phyloP scores from a whole-genome alignment of 2,329 filamentous ascomycete species.

The Tolypocladium paradoxum region DNA sequence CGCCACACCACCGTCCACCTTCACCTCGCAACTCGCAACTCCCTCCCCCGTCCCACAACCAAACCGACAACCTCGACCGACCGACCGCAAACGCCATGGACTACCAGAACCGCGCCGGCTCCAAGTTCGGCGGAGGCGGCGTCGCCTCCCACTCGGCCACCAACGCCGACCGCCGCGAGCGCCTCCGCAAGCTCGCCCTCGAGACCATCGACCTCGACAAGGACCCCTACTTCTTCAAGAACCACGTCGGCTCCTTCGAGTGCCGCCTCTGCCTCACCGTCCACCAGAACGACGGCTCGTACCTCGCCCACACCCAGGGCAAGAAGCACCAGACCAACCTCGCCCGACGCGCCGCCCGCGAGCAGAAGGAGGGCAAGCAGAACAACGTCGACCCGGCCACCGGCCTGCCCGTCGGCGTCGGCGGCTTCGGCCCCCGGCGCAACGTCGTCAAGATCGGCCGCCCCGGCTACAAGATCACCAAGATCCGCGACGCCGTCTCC shows the following conservation, averaged over 20 bases:
- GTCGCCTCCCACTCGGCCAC: conserved; percentile 88
- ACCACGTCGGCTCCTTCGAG: conserved; percentile 96
- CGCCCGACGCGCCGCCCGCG: conserved; percentile 86
- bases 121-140: conserved; percentile 95
- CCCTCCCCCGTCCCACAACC: background rate
- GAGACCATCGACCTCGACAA: conserved; percentile 99
- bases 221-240: conserved; percentile 99
- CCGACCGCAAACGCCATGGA: conserved; percentile 38
- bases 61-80: conserved; percentile 55
- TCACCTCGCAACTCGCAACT: no score
- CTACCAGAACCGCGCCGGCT: conserved; percentile 86
- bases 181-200: conserved; percentile 92
- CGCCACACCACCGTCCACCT: background rate
- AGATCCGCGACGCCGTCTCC: conserved; percentile 80
- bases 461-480: conserved; percentile 96
- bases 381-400: conserved; percentile 58
- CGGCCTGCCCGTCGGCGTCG: conserved; percentile 62
- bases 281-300: conserved; percentile 97
- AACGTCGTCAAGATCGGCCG: conserved; percentile 92
- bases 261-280: conserved; percentile 94
- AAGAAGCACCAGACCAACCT: conserved; percentile 99
- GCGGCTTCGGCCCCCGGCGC: conserved; percentile 57
- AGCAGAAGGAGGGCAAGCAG: conserved; percentile 76
- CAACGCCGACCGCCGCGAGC: conserved; percentile 94
- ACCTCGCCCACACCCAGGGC: conserved; percentile 95